Evolutionary conservation across 2,329 filamentous ascomycete genomes (phyloP), one percentile per base, ranked within the genome.

Genomic region (Fusarium sp.): DNA sequence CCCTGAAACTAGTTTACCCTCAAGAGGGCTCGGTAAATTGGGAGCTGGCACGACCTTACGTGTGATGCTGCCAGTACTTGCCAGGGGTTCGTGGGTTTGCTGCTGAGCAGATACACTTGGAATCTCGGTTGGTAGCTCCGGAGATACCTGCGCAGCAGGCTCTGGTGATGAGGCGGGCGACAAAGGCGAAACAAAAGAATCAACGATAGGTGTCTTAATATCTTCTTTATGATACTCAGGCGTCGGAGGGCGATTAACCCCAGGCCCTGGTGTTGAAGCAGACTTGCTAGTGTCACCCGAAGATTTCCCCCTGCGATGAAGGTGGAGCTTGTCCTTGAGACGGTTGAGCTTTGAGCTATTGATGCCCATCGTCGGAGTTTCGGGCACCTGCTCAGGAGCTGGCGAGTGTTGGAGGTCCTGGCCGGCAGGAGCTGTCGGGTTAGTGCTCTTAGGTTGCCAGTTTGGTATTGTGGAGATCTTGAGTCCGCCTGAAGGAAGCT

Each of bases 141-240:
- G 78, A 6, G 82, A 83, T n/a, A 66, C 63, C 27, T 67, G 62
- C 20, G 64, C 53, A 11, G 69, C 73, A 13, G 80, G 76, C 39
- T 81, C 80, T 3, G 81, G 78, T 5, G 82, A 84, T 5, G 81
- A 78, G 13, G 80, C 80, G 9, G 82, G 83, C 10, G 83, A 84
- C 4, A 80, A 74, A 6, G 83, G 82, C 4, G 82, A 82, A 23
- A 79, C 74, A 45, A 80, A 74, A 4, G 74, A 75, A 25, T 80
- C 76, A 37, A 78, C 59, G 10, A 76, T 71, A 4, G 78, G 75
- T 15, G 77, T 77, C 60, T 78, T 78, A 50, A 79, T 72, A 57
- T 84, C 82, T 41, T 80, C 77, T 20, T 79, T 78, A 37, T 79
- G 79, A 58, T 85, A 84, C 42, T 85, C 83, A 17, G 84, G 83